Evolutionary conservation across 352 stramenopile genomes (phyloP), one percentile per base, ranked within the genome.

Genomic region (Phytophthora parvispora): DNA sequence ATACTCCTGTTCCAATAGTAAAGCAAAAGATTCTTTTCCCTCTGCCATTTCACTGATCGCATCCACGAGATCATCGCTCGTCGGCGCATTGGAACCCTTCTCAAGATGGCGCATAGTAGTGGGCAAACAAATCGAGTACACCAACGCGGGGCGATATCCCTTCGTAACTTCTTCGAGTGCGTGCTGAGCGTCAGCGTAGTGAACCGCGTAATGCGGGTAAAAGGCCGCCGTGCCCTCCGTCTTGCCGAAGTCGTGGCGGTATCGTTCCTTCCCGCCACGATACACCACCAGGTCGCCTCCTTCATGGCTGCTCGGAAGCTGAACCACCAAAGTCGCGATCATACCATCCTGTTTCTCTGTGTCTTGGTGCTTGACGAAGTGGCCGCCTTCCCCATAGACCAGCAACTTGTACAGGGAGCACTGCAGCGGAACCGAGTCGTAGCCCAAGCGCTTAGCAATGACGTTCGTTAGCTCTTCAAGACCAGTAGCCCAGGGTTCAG

Each of bases 291-390:
- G 36, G 22, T 71, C 64, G 9, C 69, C 64, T 22, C 64, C 71
- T 63, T 73, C 34, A 29, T 67, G 74, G n/a, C 28, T 15, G 6
- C 64, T 69, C 1, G 82, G 75, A 0, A 83, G 56, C 36, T 83
- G 67, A 4, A 90, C n/a, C 18, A 89, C 64, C 10, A 91, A 50
- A 18, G 78, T 89, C 2, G 76, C 80, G 29, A 86, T 82, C 83
- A 82, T 86, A 13, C 75, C 78, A 8, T 69, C 70, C 40, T 91
- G 60, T 29, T 89, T 87, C 69, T 91, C 80, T 5, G 72, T 88
- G 51, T 89, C 78, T 45, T 79, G 69, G 50, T 89, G 76, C 9
- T 72, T 74, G 2, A 68, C 34, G 55, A 84, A 89, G 42, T 83
- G 36, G 16, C 78, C 68, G 38, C 67, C 77, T 51, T 72, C 15